A percentile compares a stretch with the other conserved stretches of the same genome.
Evolutionary conservation across 176 grass and related monocot genomes (phyloP).

Genomic region (Ensete ventricosum): DNA sequence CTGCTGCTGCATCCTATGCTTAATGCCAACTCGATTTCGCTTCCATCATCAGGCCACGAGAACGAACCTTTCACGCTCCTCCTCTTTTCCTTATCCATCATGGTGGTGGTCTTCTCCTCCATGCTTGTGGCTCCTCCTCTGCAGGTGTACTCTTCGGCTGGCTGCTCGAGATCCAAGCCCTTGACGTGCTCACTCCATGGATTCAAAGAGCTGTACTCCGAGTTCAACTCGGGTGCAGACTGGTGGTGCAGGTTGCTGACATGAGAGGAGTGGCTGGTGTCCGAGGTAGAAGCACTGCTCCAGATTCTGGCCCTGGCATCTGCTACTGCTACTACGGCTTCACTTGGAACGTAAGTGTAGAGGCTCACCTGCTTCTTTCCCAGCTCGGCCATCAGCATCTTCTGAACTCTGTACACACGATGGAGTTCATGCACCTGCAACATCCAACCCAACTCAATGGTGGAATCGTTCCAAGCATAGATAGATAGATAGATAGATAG

Average conservation of each 20-base stretch:
- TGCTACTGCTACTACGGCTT: neutral
- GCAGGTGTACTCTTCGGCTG: too few relatives aligned
- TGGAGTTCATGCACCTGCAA: constrained; percentile 19
- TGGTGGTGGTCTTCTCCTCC: neutral
- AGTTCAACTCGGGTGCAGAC: neutral
- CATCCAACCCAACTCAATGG: neutral
- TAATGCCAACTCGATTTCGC: constrained; percentile 14
- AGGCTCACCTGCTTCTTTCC: neutral
- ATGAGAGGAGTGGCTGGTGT: constrained; percentile 7
- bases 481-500: too few relatives aligned
- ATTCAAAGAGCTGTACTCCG: neutral
- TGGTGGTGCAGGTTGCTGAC: constrained; percentile 13
- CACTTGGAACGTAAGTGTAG: neutral
- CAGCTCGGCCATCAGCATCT: constrained; percentile 15
- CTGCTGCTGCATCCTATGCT: neutral
- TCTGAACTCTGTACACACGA: constrained; percentile 14
- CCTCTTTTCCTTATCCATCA: neutral
- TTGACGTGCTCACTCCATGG: neutral
- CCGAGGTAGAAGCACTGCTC: constrained; percentile 10
- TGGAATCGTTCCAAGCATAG: too few relatives aligned
- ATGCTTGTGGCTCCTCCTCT: neutral
- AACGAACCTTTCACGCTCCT: too few relatives aligned
- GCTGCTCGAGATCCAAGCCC: neutral
- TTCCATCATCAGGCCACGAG: neutral
- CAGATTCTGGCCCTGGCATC: constrained; percentile 2